Evolutionary conservation across 352 stramenopile species (phyloP).

Genomic region (Pythium dissotocum): DNA sequence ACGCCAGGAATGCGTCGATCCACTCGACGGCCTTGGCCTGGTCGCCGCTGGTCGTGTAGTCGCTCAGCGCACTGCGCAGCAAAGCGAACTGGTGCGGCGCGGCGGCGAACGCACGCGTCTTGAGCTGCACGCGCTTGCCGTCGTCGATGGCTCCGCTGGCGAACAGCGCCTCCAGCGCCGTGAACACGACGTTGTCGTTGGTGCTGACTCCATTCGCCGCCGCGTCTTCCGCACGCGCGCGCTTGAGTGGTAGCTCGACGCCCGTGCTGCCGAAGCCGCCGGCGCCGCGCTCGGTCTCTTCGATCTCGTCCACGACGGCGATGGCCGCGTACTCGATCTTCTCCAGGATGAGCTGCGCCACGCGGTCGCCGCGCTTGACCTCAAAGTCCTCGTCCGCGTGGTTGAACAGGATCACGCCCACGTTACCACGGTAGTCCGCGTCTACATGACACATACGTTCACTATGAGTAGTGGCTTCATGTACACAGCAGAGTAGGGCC

Average conservation of each 20-base stretch:
- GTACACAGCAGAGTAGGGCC: background rate
- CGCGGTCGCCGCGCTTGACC: conserved; percentile 94
- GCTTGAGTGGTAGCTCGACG: conserved; percentile 63
- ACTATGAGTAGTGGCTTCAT: too few relatives aligned
- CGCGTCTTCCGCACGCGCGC: conserved; percentile 29
- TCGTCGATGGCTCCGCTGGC: conserved; percentile 49
- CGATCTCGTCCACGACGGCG: conserved; percentile 93
- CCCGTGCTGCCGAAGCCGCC: conserved; percentile 97
- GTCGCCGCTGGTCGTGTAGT: conserved; percentile 44
- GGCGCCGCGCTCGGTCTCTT: conserved; percentile 92
- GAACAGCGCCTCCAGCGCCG: conserved; percentile 52
- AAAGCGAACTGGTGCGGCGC: conserved; percentile 57
- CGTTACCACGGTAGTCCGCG: conserved; percentile 97
- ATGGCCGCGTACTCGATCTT: conserved; percentile 91
- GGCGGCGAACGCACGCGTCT: conserved; percentile 55
- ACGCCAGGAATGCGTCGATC: conserved; percentile 60
- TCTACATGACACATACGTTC: conserved; percentile 42
- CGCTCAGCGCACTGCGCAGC: conserved; percentile 48
- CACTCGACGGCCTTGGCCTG: conserved; percentile 61
- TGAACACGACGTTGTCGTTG: conserved; percentile 33
- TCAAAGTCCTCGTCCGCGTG: conserved; percentile 93
- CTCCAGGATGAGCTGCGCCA: conserved; percentile 98
- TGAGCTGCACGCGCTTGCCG: conserved; percentile 48
- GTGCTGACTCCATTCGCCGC: background rate
- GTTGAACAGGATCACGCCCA: conserved; percentile 99